phyloP scores from a whole-genome alignment of 164 flowering plant genomes.

The Umbilicus rupestris region DNA sequence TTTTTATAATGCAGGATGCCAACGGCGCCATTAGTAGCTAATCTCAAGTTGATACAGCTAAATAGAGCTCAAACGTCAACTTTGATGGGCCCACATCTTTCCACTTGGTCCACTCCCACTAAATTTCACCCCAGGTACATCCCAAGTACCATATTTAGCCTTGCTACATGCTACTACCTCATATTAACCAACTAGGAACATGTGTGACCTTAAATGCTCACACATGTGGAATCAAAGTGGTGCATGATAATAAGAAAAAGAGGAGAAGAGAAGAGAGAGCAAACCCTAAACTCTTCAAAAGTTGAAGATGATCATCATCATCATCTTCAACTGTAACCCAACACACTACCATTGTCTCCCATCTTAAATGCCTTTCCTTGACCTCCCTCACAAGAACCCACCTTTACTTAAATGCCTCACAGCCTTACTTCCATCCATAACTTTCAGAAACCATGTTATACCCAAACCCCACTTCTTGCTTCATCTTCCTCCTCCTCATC shows the following conservation, averaged over 20 bases:
- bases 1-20: not conserved
- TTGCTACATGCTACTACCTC: not conserved
- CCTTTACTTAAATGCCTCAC: slow-evolving; percentile 2
- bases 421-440: not conserved
- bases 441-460: not conserved
- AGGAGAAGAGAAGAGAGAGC: not conserved
- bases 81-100: not conserved
- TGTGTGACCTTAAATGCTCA: slow-evolving; percentile 1
- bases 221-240: no score
- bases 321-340: not conserved
- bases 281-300: not conserved
- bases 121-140: not conserved
- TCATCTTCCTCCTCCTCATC: not conserved
- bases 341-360: not conserved
- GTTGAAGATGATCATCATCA: not conserved
- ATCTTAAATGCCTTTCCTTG: slow-evolving; percentile 1
- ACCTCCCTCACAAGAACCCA: not conserved
- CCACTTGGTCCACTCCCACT: not conserved
- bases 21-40: not conserved
- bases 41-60: not conserved
- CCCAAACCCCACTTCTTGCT: not conserved
- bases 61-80: not conserved
- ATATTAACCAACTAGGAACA: not conserved
- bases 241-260: not conserved
- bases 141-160: not conserved